phyloP scores from a whole-genome alignment of 768 basidiomycete species.

The Serendipita sp. region DNA sequence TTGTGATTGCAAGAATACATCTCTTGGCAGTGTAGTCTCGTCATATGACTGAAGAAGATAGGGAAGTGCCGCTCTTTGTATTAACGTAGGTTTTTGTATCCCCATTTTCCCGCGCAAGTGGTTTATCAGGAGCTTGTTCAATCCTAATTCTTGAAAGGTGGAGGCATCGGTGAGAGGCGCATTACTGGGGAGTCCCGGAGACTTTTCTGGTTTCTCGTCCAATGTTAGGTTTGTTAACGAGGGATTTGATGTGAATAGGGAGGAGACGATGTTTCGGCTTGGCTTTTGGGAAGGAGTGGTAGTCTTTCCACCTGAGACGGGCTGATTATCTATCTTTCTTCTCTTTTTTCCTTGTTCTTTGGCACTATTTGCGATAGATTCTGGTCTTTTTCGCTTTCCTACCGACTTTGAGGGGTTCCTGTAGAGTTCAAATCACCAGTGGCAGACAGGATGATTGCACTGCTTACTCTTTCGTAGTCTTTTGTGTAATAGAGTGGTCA shows the following conservation, averaged over 20 bases:
- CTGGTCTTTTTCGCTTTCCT: not conserved
- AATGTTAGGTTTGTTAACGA: conserved; percentile 55
- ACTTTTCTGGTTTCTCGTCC: conserved; percentile 22
- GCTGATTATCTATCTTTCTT: not conserved
- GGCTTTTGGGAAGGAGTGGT: conserved; percentile 6
- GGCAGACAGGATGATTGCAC: not conserved
- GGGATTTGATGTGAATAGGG: conserved; percentile 75
- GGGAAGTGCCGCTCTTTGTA: conserved; percentile 58
- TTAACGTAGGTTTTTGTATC: conserved; percentile 74
- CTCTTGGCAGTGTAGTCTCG: conserved; percentile 31
- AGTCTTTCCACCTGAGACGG: not conserved
- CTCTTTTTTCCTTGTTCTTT: not conserved
- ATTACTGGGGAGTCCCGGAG: conserved; percentile 37
- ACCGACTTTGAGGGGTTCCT: conserved; percentile 2
- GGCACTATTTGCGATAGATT: not conserved
- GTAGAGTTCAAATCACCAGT: not conserved
- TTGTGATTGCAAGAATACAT: conserved; percentile 89
- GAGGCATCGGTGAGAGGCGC: conserved; percentile 62
- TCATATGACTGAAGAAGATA: conserved; percentile 35
- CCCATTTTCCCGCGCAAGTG: conserved; percentile 69
- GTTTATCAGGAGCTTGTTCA: conserved; percentile 60
- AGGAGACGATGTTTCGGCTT: conserved; percentile 48
- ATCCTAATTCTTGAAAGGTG: conserved; percentile 65
- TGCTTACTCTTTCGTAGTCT: not conserved
- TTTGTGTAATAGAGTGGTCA: no score